Conservation (phyloP, 2,329 filamentous ascomycete species). For the Sporothrix mexicana region DNA sequence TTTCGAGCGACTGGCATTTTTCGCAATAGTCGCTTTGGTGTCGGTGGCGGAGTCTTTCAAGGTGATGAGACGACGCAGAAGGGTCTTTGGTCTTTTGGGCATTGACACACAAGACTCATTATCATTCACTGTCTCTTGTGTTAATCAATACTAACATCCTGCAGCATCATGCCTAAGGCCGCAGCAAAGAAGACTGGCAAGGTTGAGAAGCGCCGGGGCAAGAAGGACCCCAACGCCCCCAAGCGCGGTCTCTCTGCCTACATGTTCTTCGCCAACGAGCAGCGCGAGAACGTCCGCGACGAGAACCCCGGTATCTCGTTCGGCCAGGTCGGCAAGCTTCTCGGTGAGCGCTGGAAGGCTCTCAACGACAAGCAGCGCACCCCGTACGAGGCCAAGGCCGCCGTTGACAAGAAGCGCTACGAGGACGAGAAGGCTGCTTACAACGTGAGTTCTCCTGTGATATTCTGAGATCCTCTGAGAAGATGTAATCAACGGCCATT, state of each 20-base stretch:
- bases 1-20: not conserved
- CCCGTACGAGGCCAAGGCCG: conserved; percentile 97
- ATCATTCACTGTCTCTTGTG: not conserved
- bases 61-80: too few species aligned
- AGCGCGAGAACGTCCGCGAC: conserved; percentile 96
- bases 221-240: conserved; percentile 92
- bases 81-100: not conserved
- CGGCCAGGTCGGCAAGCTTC: conserved; percentile 96
- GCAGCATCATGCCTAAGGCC: conserved; percentile 64
- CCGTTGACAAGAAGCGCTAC: conserved; percentile 97
- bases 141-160: conserved; percentile 35
- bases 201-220: conserved; percentile 61
- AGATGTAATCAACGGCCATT: too few species aligned
- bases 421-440: conserved; percentile 97
- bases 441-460: conserved; percentile 73
- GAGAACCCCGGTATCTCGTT: conserved; percentile 98
- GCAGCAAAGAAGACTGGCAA: conserved; percentile 60
- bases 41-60: not conserved
- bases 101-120: not conserved
- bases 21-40: not conserved
- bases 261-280: conserved; percentile 99
- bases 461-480: too few species aligned
- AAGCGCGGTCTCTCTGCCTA: conserved; percentile 99
- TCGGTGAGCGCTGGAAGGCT: conserved; percentile 98
- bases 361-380: conserved; percentile 89